Evolutionary conservation across 306 rosid species (phyloP).

Genomic region (Gastrolobium villosum): DNA sequence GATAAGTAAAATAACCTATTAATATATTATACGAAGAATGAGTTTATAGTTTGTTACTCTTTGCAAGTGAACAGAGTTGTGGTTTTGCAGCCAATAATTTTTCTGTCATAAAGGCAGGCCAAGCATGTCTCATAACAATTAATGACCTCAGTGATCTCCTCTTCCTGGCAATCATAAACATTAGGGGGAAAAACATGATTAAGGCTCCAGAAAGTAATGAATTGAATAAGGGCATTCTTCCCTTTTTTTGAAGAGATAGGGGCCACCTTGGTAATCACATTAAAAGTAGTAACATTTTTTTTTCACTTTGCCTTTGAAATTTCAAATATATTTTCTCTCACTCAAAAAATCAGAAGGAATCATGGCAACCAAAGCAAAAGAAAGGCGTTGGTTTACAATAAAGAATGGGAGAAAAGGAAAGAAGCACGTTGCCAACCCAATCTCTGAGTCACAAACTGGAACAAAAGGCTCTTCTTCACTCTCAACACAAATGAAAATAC

Average conservation of each 20-base stretch:
- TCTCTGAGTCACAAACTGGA: slow-evolving; percentile 47
- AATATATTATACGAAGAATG: too few relatives aligned
- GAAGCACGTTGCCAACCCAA: slow-evolving; percentile 67
- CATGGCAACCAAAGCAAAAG: slow-evolving; percentile 81
- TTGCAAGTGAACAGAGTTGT: slow-evolving; percentile 34
- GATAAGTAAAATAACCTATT: too few relatives aligned
- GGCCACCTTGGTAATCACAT: slow-evolving; percentile 58
- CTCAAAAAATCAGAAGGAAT: slow-evolving; percentile 53
- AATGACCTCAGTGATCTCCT: slow-evolving; percentile 53
- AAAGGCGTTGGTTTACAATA: slow-evolving; percentile 56
- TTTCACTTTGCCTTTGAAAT: slow-evolving; percentile 64
- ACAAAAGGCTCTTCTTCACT: slow-evolving; percentile 50
- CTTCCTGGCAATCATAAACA: slow-evolving; percentile 59
- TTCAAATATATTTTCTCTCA: slow-evolving; percentile 55
- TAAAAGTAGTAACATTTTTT: slow-evolving; percentile 63
- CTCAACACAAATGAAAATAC: slow-evolving; percentile 76
- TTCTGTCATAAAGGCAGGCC: slow-evolving; percentile 67
- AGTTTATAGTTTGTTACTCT: slow-evolving; percentile 30
- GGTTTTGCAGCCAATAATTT: slow-evolving; percentile 52
- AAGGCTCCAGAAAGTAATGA: slow-evolving; percentile 51
- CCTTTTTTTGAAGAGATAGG: slow-evolving; percentile 48
- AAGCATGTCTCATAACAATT: slow-evolving; percentile 61
- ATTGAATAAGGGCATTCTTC: slow-evolving; percentile 44
- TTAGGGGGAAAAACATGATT: slow-evolving; percentile 57
- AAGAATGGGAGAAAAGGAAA: slow-evolving; percentile 66